Conservation (phyloP, 495 filamentous ascomycete species). For the Neurospora sp. region DNA sequence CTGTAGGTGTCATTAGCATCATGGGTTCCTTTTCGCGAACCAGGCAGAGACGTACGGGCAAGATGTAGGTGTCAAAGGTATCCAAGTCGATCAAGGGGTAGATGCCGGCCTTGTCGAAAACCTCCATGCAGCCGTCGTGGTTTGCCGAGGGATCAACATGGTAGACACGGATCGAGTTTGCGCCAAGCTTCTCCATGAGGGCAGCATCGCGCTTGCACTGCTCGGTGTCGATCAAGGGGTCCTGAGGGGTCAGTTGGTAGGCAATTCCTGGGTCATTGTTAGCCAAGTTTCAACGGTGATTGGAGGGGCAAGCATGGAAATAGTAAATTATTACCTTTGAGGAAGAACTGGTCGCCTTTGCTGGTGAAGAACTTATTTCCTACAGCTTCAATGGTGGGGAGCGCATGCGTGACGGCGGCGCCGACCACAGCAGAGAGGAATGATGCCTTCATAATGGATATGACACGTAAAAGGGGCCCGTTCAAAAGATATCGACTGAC, state of each 20-base stretch:
- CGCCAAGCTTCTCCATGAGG: conserved; percentile 69
- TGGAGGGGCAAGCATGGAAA: background rate
- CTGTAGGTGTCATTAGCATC: conserved; percentile 21
- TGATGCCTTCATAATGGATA: conserved; percentile 11
- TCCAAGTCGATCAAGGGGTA: conserved; percentile 79
- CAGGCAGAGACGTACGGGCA: conserved; percentile 43
- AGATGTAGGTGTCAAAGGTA: conserved; percentile 69
- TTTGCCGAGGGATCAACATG: conserved; percentile 64
- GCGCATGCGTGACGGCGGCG: conserved; percentile 24
- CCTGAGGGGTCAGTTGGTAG: conserved; percentile 31
- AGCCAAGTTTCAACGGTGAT: background rate
- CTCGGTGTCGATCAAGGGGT: conserved; percentile 62
- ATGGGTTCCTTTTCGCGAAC: conserved; percentile 3
- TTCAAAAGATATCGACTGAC: background rate
- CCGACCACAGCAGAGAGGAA: conserved; percentile 20
- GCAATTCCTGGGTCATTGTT: conserved; percentile 10
- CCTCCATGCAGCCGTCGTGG: conserved; percentile 64
- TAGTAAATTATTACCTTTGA: conserved; percentile 52
- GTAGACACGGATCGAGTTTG: conserved; percentile 84
- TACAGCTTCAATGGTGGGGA: conserved; percentile 53
- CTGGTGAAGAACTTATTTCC: conserved; percentile 80
- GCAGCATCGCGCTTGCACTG: conserved; percentile 72
- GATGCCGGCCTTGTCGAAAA: conserved; percentile 62
- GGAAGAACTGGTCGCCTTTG: conserved; percentile 68
- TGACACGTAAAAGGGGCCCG: background rate